These are phyloP conservation scores for Cruciata laevipes DNA, from an alignment of 257 asterid species.

Conservation along the genomic window DNA sequence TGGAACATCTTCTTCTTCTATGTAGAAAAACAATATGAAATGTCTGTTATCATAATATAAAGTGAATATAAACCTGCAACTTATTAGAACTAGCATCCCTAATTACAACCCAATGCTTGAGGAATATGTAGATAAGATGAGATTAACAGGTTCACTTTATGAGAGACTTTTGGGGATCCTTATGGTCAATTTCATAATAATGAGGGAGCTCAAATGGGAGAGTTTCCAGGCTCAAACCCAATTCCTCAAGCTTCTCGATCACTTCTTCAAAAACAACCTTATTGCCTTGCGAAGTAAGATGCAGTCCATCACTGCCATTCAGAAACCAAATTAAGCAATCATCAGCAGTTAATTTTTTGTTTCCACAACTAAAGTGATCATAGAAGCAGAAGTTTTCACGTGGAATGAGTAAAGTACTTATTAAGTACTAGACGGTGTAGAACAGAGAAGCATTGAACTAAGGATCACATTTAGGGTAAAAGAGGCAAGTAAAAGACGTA, in stretches of 20 bases:
- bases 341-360: not conserved
- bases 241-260: conserved; percentile 32
- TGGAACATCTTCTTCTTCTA: no score
- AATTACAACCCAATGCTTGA: not conserved
- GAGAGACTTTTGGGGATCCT: conserved; percentile 59
- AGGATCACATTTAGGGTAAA: not conserved
- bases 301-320: conserved; percentile 73
- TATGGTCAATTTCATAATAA: conserved; percentile 34
- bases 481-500: not conserved
- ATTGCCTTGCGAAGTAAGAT: conserved; percentile 48
- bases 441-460: not conserved
- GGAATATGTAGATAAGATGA: no score
- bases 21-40: not conserved
- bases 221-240: conserved; percentile 32
- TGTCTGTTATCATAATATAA: not conserved
- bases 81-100: not conserved
- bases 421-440: no score
- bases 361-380: not conserved
- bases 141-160: conserved; percentile 2
- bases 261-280: conserved; percentile 55
- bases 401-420: not conserved
- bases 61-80: not conserved
- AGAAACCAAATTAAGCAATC: not conserved
- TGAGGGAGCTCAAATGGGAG: conserved; percentile 50
- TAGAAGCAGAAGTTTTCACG: not conserved